Evolutionary conservation across 2,329 filamentous ascomycete species (phyloP).

Genomic region (Mycogone perniciosa): DNA sequence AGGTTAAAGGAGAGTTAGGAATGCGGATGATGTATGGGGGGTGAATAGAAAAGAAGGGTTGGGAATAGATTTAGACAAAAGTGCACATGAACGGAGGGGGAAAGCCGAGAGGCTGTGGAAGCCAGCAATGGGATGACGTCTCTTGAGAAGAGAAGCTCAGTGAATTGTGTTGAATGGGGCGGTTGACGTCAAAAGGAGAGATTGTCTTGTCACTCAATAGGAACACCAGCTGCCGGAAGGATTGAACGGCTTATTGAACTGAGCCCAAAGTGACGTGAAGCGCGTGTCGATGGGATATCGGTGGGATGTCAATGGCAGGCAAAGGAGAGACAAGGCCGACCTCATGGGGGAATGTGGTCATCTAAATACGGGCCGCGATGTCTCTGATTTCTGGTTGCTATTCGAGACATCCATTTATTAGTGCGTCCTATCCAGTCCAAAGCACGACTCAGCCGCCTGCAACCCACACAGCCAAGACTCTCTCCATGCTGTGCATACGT

Average conservation of each 20-base stretch:
- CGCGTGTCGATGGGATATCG: neutral
- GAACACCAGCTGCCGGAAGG: constrained; percentile 27
- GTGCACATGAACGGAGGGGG: neutral
- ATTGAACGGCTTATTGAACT: constrained; percentile 24
- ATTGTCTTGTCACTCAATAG: constrained; percentile 11
- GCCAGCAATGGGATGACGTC: neutral
- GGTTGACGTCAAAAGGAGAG: constrained; percentile 6
- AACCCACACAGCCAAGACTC: neutral
- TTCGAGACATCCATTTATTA: neutral
- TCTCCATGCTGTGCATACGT: too few species aligned
- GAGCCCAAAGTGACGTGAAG: constrained; percentile 5
- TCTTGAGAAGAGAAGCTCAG: neutral
- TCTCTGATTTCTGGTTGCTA: neutral
- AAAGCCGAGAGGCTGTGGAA: neutral
- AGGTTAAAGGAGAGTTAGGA: too few species aligned
- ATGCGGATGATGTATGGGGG: too few species aligned
- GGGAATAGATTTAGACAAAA: neutral
- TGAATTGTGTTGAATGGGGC: constrained; percentile 16
- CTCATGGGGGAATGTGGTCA: constrained; percentile 2
- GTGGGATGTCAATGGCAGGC: neutral
- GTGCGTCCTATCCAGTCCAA: neutral
- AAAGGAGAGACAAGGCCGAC: neutral
- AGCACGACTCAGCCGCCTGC: neutral
- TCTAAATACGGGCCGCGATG: constrained; percentile 10
- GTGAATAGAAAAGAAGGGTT: neutral